Conservation (phyloP, 306 rosid genomes). For the Arachis stenosperma region DNA sequence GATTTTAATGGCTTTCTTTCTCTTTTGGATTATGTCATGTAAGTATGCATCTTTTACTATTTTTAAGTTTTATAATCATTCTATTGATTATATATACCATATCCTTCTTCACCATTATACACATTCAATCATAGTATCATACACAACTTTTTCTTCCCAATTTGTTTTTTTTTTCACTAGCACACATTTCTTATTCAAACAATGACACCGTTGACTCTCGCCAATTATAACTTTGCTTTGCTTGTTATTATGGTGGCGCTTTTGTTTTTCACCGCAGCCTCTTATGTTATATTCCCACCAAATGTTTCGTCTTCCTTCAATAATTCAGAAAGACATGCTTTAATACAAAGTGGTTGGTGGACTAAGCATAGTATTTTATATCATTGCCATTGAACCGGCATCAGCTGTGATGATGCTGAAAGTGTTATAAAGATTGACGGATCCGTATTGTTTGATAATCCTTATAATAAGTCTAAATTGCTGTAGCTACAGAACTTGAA, state of each 20-base stretch:
- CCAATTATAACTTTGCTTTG: neutral
- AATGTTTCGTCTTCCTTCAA: neutral
- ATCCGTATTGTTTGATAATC: neutral
- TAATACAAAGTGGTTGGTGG: conserved; percentile 27
- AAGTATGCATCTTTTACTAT: too few species aligned
- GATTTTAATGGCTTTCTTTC: too few species aligned
- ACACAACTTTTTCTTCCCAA: too few species aligned
- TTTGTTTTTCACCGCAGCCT: neutral
- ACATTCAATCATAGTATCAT: too few species aligned
- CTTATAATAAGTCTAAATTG: too few species aligned
- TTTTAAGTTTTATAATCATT: too few species aligned
- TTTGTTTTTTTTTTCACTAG: too few species aligned
- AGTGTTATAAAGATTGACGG: neutral
- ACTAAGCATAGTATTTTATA: neutral
- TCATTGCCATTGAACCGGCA: neutral
- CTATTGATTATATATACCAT: too few species aligned
- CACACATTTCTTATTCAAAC: too few species aligned
- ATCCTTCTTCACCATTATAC: too few species aligned
- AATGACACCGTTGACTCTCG: too few species aligned
- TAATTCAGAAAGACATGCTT: conserved; percentile 8
- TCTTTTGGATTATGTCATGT: too few species aligned
- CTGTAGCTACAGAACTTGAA: neutral
- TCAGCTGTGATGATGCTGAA: conserved; percentile 8
- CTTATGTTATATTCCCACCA: neutral
- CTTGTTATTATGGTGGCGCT: neutral